Percentiles rank a stretch among this genome's conserved stretches.
Conservation (phyloP, 169 alveolate species). For the Eimeria maxima region DNA sequence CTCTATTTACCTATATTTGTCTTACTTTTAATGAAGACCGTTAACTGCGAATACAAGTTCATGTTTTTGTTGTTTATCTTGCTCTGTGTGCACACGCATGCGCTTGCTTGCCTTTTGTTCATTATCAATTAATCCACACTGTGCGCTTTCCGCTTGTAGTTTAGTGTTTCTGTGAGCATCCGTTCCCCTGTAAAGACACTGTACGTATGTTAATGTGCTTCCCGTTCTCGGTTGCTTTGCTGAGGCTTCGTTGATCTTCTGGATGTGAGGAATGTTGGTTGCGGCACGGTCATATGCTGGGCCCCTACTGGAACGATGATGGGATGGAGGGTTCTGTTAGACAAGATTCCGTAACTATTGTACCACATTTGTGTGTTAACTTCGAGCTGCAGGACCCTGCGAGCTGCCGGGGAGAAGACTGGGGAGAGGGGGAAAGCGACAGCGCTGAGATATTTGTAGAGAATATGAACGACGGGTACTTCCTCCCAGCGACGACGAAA, state of each 20-base stretch:
- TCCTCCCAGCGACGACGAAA: conserved; percentile 74
- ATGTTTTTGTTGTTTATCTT: not conserved
- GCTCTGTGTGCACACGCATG: not conserved
- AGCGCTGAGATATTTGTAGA: conserved; percentile 76
- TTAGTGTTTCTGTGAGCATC: not conserved
- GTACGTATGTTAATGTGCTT: not conserved
- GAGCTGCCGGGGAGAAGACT: conserved; percentile 68
- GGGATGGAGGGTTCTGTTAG: not conserved
- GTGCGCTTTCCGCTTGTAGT: not conserved
- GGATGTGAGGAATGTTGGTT: not conserved
- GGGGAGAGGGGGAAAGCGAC: conserved; percentile 67
- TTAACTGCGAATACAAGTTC: not conserved
- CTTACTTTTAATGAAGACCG: not conserved
- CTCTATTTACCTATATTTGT: not conserved
- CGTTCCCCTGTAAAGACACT: not conserved
- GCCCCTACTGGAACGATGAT: not conserved
- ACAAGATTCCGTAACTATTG: not conserved
- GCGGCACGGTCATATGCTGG: not conserved
- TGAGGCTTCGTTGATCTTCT: not conserved
- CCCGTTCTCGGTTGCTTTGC: not conserved
- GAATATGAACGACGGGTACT: conserved; percentile 81
- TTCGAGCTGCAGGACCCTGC: conserved; percentile 54
- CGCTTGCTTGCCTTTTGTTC: not conserved
- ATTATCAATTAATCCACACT: not conserved
- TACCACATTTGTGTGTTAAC: no score